phyloP scores from a whole-genome alignment of 2,329 filamentous ascomycete species.

The Aspergillus persii region DNA sequence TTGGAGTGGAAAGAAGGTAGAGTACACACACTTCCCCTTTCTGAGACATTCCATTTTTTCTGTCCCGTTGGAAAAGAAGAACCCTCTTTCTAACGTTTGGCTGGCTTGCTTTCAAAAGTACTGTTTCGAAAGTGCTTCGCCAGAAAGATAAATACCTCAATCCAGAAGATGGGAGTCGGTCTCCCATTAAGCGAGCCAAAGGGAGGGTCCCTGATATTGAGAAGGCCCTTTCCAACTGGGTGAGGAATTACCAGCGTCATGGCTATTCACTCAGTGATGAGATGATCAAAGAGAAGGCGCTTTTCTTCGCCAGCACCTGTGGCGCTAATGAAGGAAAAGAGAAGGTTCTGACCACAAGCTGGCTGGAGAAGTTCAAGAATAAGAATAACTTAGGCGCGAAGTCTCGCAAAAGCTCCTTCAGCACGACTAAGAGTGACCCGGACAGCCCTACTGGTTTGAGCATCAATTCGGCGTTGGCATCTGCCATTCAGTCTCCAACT shows the following conservation, averaged over 20 bases:
- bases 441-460: conserved; percentile 61
- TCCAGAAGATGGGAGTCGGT: conserved; percentile 73
- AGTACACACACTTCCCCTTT: conserved; percentile 9
- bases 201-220: conserved; percentile 89
- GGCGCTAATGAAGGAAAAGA: conserved; percentile 69
- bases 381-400: conserved; percentile 66
- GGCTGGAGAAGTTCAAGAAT: conserved; percentile 94
- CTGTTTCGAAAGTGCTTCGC: conserved; percentile 94
- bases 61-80: conserved; percentile 7
- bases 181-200: conserved; percentile 78
- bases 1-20: conserved; percentile 97
- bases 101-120: conserved; percentile 56
- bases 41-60: background rate
- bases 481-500: conserved; percentile 61
- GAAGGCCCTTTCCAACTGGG: conserved; percentile 83
- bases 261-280: conserved; percentile 72
- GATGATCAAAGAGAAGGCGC: conserved; percentile 81
- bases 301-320: conserved; percentile 73
- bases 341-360: conserved; percentile 69
- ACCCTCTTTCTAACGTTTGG: conserved; percentile 12
- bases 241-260: conserved; percentile 73
- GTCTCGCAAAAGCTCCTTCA: conserved; percentile 52
- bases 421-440: conserved; percentile 60
- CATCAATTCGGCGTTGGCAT: conserved; percentile 54
- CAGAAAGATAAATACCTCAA: conserved; percentile 93